Percentiles rank a stretch among this genome's conserved stretches.
Conservation (phyloP, 176 grass and related monocot genomes). For the Lolium rigidum region DNA sequence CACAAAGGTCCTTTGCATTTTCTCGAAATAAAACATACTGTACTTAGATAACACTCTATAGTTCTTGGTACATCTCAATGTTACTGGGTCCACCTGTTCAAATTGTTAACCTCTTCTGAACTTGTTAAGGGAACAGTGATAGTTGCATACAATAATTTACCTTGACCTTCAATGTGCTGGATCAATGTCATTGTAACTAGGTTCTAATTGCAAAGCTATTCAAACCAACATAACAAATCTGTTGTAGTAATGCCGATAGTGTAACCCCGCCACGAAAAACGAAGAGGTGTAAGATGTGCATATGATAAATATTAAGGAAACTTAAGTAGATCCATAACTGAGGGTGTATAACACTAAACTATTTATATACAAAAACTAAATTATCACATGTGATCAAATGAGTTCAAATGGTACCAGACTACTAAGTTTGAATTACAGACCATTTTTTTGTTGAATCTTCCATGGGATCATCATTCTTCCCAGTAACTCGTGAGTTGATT, state of each 20-base stretch:
- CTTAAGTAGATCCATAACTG: neutral
- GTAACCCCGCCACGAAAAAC: neutral
- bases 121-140: neutral
- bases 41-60: neutral
- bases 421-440: constrained; percentile 54
- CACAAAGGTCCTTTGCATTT: too few relatives aligned
- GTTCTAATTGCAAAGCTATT: neutral
- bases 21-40: neutral
- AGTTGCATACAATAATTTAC: neutral
- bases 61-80: constrained; percentile 22
- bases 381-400: constrained; percentile 19
- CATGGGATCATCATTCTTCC: constrained; percentile 82
- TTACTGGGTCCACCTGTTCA: neutral
- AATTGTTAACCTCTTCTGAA: neutral
- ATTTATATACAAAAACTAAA: constrained; percentile 14
- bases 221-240: neutral
- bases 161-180: neutral
- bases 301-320: constrained; percentile 23
- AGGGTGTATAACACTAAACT: constrained; percentile 26
- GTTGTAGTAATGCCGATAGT: neutral
- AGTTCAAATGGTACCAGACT: constrained; percentile 24
- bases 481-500: constrained; percentile 61
- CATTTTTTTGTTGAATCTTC: constrained; percentile 96
- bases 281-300: neutral
- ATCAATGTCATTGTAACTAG: constrained; percentile 17